Base-by-base conservation (phyloP, 164 flowering plant species). In the Vitis cinerea region DNA sequence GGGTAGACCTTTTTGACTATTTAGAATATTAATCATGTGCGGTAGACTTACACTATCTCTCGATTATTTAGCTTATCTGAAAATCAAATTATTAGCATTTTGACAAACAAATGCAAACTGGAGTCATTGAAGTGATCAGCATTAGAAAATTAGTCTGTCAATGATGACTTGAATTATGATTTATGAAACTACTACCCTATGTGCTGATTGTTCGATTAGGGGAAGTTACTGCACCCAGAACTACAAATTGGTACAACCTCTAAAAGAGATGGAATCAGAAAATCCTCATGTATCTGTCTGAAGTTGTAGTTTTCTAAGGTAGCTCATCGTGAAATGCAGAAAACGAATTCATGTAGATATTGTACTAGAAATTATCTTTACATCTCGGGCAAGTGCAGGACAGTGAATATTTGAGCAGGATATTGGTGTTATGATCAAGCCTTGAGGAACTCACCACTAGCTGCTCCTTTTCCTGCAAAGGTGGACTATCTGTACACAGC, bases 401-500 rank as follows among this genome's bases (percentile, higher is more conserved):
- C 48, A n/a, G 13, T 3, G 16, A 62, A 55, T 27, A 48, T 49
- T 52, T 23, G 5, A 53, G 51, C 65, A 57, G 71, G 51, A 67
- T 30, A 44, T 50, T 8, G 54, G 27, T 52, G 55, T 44, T 9
- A 15, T 17, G 2, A 30, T 58, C 29, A 8, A 8, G 11, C 23
- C 52, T n/a, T 19, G 44, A 16, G 63, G 52, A 63, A 17, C 58
- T 71, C 14, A 30, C 56, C 23, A 31, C 15, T 3, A 6, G 44
- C 56, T 12, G 51, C 30, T 55, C 51, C 44, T 54, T 31, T 63
- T 59, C 48, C 19, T 29, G 50, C 62, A 54, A 60, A 59, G 23
- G 27, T 47, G 37, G 61, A 30, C 7, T 6, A 37, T 72, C 68
- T 67, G 70, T 68, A 68, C 66, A 72, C 16, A 57, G 27, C 64